Base-by-base conservation (phyloP, 805 yeast genomes). In the Torulaspora gathmanii region DNA sequence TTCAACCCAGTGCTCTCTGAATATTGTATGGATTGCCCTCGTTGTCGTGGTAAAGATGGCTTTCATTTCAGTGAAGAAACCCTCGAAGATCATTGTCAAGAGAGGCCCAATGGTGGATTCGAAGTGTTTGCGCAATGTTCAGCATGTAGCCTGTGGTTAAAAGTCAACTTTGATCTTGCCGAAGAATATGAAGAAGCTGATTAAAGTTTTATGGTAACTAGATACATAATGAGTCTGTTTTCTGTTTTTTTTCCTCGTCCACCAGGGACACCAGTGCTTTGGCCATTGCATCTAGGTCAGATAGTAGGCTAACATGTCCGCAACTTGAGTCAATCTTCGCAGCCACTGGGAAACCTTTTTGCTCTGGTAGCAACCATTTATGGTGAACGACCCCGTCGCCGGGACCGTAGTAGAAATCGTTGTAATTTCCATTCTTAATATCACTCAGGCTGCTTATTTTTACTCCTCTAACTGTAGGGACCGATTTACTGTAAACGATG, bases 361-460 rank as follows among this genome's bases (percentile, higher is more conserved):
- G 67, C 52, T 83, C 86, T 0, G 96, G 97, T 78, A 89, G 77
- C 39, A 86, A 65, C 84, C 89, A 83, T 51, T 78, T 78, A 53
- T 83, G 86, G 64, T 86, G 86, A 1, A 87, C 87, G 15, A 90
- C 96, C 34, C 97, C 97, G 63, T 90, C 97, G 12, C 97, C 97
- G 4, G 87, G 86, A 0, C 95, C 95, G 57, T 86, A 89, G 55
- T 75, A 79, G 55, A 87, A 83, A 55, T 86, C 82, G 51, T 75
- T 79, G 67, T 85, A 89, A 51, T 79, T 75, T 3, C 95, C 96
- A 31, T 75, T 72, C 46, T 68, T 73, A 47, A 90, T 80, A 29
- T 80, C 93, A 34, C 82, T 75, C 9, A 60, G 60, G 5, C 82
- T 77, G 26, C 70, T 61, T 1, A 89, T 93, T 42, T 80, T 68